Evolutionary conservation across 768 basidiomycete genomes (phyloP).

Genomic region (Podaxis sp.): DNA sequence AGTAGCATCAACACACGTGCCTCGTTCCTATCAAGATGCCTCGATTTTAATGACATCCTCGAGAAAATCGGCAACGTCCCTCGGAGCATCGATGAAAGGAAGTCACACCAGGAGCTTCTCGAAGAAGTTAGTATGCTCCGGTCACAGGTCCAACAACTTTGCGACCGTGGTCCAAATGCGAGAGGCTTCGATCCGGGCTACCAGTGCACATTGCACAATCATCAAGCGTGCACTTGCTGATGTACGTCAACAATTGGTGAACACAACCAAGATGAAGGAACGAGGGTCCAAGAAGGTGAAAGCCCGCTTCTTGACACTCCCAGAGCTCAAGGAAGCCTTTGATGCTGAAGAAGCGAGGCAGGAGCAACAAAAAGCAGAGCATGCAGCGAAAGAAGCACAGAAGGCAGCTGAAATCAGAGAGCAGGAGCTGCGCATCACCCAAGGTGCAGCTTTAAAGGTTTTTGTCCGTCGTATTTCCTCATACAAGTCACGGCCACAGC

Average conservation of each 20-base stretch:
- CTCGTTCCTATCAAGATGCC: too few species aligned
- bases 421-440: too few species aligned
- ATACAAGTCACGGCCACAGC: too few species aligned
- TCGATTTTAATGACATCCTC: background rate
- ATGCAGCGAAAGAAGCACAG: too few species aligned
- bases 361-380: background rate
- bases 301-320: background rate
- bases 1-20: too few species aligned
- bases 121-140: background rate
- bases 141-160: background rate
- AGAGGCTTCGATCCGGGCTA: background rate
- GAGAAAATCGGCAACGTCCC: background rate
- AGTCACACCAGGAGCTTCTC: background rate
- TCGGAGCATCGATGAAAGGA: background rate
- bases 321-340: background rate
- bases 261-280: background rate
- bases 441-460: too few species aligned
- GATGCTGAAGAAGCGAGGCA: background rate
- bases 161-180: background rate
- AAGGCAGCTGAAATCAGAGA: too few species aligned
- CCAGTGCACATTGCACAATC: background rate
- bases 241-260: background rate
- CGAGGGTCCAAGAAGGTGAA: background rate
- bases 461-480: too few species aligned
- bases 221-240: background rate